Evolutionary conservation across 2,329 filamentous ascomycete species (phyloP).

Genomic region (Zymoseptoria tritici): DNA sequence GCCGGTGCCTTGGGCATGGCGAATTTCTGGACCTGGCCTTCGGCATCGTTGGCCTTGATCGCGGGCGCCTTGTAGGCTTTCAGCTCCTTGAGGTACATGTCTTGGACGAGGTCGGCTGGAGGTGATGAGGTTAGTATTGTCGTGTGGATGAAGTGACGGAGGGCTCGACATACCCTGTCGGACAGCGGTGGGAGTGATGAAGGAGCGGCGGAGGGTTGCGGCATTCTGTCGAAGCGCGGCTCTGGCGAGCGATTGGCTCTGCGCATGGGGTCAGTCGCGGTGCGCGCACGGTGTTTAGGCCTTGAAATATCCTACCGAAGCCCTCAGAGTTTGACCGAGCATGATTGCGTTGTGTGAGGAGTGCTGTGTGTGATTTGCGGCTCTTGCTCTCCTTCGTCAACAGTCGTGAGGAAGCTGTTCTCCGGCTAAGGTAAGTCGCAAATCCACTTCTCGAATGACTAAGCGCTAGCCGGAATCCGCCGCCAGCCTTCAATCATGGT

Average conservation of each 20-base stretch:
- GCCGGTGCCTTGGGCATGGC: constrained; percentile 67
- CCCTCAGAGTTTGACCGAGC: constrained; percentile 55
- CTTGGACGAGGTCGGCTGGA: constrained; percentile 90
- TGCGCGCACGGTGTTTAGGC: too few species aligned
- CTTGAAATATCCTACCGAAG: constrained; percentile 43
- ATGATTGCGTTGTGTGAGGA: constrained; percentile 35
- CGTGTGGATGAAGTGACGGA: constrained; percentile 8
- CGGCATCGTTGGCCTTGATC: constrained; percentile 77
- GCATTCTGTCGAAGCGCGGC: constrained; percentile 50
- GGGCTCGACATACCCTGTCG: constrained; percentile 48
- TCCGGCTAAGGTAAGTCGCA: neutral
- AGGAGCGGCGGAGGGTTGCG: constrained; percentile 52
- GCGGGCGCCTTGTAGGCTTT: constrained; percentile 85
- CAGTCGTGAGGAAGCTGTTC: neutral
- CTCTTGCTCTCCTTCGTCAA: neutral
- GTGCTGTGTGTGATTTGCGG: neutral
- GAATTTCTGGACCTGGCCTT: constrained; percentile 89
- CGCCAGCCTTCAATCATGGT: neutral
- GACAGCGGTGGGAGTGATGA: constrained; percentile 54
- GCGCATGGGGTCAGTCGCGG: constrained; percentile 19
- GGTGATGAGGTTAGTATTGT: constrained; percentile 5
- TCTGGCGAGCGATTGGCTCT: constrained; percentile 57
- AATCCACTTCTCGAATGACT: too few species aligned
- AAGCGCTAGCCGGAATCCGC: too few species aligned
- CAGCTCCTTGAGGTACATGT: constrained; percentile 93